Evolutionary conservation across 1,139 yeast genomes (phyloP).

Genomic region (Kodamaea alishanica): DNA sequence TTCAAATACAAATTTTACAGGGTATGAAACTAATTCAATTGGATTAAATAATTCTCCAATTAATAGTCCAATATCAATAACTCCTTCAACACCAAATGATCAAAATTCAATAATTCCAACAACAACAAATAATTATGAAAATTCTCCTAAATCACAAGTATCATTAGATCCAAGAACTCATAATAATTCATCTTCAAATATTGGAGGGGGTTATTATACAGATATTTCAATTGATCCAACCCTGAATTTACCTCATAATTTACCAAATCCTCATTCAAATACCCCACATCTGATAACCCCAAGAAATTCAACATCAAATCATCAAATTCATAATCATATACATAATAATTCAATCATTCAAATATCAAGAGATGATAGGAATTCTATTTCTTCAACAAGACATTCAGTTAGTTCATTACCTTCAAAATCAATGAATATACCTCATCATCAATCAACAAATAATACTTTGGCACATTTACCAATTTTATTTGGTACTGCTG

Average conservation of each 20-base stretch:
- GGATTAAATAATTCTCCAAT: slow-evolving; percentile 43
- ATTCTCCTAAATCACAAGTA: slow-evolving; percentile 29
- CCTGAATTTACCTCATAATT: slow-evolving; percentile 47
- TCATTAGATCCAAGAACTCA: slow-evolving; percentile 37
- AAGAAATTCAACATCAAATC: slow-evolving; percentile 30
- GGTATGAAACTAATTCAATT: slow-evolving; percentile 44
- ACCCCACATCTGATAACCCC: slow-evolving; percentile 32
- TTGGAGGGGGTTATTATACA: slow-evolving; percentile 47
- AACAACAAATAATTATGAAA: slow-evolving; percentile 22
- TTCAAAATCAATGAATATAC: slow-evolving; percentile 47
- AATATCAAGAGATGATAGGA: slow-evolving; percentile 40
- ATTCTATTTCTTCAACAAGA: slow-evolving; percentile 30
- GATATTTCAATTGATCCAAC: slow-evolving; percentile 48
- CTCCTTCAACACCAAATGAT: slow-evolving; percentile 28
- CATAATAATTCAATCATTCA: slow-evolving; percentile 46
- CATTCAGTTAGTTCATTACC: slow-evolving; percentile 45
- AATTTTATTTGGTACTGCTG: slow-evolving; percentile 41
- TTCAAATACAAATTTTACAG: slow-evolving; percentile 38
- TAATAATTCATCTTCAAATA: slow-evolving; percentile 25
- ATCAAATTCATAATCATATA: slow-evolving; percentile 8
- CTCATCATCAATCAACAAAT: slow-evolving; percentile 44
- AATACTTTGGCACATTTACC: slow-evolving; percentile 45
- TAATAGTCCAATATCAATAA: slow-evolving; percentile 14
- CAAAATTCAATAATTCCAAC: slow-evolving; percentile 23
- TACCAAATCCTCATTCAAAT: slow-evolving; percentile 35